Evolutionary conservation across 805 yeast species (phyloP).

Genomic region (Danielia reshetovae): DNA sequence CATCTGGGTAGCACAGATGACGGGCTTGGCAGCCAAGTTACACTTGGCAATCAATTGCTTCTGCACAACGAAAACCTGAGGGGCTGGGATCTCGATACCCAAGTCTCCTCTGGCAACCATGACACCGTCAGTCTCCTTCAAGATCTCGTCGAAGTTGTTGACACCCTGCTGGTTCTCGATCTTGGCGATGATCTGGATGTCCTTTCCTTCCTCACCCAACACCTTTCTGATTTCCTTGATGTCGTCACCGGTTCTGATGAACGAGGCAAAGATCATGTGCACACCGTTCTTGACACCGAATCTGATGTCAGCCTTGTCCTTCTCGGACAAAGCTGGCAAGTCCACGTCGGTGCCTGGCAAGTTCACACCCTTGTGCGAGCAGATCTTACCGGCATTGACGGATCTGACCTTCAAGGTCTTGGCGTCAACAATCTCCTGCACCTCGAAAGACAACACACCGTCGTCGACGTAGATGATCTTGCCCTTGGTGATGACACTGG

Average conservation of each 20-base stretch:
- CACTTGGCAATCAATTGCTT: conserved; percentile 98
- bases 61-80: conserved; percentile 97
- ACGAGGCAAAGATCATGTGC: conserved; percentile 98
- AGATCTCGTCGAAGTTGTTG: conserved; percentile 96
- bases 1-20: conserved; percentile 99
- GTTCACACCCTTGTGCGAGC: conserved; percentile 98
- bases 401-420: conserved; percentile 82
- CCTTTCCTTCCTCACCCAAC: conserved; percentile 94
- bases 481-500: conserved; percentile 87
- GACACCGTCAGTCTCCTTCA: conserved; percentile 94
- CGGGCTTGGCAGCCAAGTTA: conserved; percentile 99
- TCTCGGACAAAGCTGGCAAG: conserved; percentile 95
- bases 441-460: conserved; percentile 96
- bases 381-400: conserved; percentile 91
- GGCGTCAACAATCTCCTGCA: conserved; percentile 74
- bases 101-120: conserved; percentile 99
- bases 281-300: conserved; percentile 98
- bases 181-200: conserved; percentile 94
- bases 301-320: conserved; percentile 86
- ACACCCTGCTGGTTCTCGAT: conserved; percentile 99
- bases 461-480: conserved; percentile 93
- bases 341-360: conserved; percentile 99
- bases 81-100: conserved; percentile 99
- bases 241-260: conserved; percentile 93
- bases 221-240: conserved; percentile 87